These are phyloP conservation scores for Saccharomycopsis olivae DNA, from an alignment of 805 yeast genomes.

Conservation along the genomic window DNA sequence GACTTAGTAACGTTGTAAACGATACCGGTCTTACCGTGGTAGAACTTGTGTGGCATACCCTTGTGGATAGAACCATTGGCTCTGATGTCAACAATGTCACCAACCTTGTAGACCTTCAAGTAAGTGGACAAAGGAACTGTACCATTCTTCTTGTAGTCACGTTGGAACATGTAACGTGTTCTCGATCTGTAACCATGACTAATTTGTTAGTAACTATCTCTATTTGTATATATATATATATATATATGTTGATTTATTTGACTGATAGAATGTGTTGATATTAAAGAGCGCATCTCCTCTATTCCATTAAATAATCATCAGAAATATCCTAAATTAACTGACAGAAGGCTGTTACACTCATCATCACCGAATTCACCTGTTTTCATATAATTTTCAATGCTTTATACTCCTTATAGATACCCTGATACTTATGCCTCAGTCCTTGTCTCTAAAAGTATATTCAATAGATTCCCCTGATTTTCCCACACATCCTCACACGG, in stretches of 20 bases:
- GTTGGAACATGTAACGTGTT: constrained; percentile 99
- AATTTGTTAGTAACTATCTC: constrained; percentile 13
- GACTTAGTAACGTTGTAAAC: constrained; percentile 98
- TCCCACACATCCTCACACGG: too few relatives aligned
- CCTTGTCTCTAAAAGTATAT: too few relatives aligned
- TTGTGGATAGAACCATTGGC: constrained; percentile 98
- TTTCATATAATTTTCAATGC: too few relatives aligned
- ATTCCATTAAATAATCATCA: neutral
- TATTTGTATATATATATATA: neutral
- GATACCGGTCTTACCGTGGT: constrained; percentile 99
- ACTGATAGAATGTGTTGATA: neutral
- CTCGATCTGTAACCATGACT: constrained; percentile 99
- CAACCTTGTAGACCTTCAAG: constrained; percentile 97
- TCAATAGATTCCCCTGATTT: too few relatives aligned
- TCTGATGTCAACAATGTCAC: constrained; percentile 98
- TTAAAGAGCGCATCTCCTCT: neutral
- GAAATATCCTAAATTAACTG: too few relatives aligned
- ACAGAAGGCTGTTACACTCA: too few relatives aligned
- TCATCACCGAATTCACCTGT: too few relatives aligned
- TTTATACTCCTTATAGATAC: too few relatives aligned
- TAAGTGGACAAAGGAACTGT: constrained; percentile 88
- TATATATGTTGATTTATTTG: constrained; percentile 3
- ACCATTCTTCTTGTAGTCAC: constrained; percentile 98
- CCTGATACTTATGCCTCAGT: too few relatives aligned
- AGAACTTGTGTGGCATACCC: constrained; percentile 99